Evolutionary conservation across 2,329 filamentous ascomycete species (phyloP).

Genomic region (Fusarium chlamydosporum): DNA sequence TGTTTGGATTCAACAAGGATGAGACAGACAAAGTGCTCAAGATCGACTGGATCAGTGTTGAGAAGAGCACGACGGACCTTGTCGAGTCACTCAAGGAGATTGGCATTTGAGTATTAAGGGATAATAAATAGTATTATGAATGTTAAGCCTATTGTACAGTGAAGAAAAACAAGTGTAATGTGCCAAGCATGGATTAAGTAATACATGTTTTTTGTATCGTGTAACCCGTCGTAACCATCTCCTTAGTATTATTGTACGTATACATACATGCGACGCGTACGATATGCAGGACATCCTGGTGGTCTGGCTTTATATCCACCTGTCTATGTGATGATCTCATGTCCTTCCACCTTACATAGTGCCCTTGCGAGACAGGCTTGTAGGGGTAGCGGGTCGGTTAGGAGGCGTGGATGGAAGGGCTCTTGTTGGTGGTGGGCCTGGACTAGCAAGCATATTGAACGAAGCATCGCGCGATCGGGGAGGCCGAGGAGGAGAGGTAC

Average conservation of each 20-base stretch:
- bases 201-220: slow-evolving; percentile 19
- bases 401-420: slow-evolving; percentile 54
- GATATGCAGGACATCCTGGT: neutral
- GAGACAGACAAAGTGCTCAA: slow-evolving; percentile 72
- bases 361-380: slow-evolving; percentile 22
- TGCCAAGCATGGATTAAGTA: neutral
- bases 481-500: slow-evolving; percentile 33
- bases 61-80: slow-evolving; percentile 74
- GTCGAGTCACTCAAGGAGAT: slow-evolving; percentile 72
- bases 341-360: neutral
- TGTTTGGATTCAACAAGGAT: slow-evolving; percentile 71
- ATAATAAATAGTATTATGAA: slow-evolving; percentile 4
- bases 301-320: neutral
- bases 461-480: slow-evolving; percentile 27
- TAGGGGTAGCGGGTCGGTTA: slow-evolving; percentile 32
- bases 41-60: slow-evolving; percentile 72
- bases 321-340: neutral
- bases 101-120: slow-evolving; percentile 41
- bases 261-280: slow-evolving; percentile 12
- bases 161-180: slow-evolving; percentile 3
- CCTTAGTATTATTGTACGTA: slow-evolving; percentile 15
- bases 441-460: slow-evolving; percentile 48
- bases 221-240: slow-evolving; percentile 17
- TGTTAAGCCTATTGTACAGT: slow-evolving; percentile 10
- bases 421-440: slow-evolving; percentile 62